A percentile compares a stretch with the other conserved stretches of the same genome.
Evolutionary conservation across 2,329 filamentous ascomycete species (phyloP).

Genomic region (Venturia oleaginea): DNA sequence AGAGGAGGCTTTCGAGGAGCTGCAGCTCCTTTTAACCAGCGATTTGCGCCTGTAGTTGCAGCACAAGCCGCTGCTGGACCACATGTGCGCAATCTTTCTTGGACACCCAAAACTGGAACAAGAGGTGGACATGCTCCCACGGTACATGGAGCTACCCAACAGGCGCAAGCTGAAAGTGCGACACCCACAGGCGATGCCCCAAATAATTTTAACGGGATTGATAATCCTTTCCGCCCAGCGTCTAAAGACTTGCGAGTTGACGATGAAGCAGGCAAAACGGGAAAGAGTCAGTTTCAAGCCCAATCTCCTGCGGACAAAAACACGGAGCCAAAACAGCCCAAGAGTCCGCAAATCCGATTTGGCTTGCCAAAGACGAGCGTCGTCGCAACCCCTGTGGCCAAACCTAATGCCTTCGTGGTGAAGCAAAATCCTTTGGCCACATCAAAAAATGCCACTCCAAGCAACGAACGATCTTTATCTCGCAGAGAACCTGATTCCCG

Average conservation of each 20-base stretch:
- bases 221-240: slow-evolving; percentile 50
- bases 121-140: slow-evolving; percentile 40
- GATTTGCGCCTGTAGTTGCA: slow-evolving; percentile 34
- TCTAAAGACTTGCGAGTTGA: slow-evolving; percentile 58
- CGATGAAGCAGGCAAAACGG: slow-evolving; percentile 47
- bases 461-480: not conserved
- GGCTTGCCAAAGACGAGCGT: slow-evolving; percentile 10
- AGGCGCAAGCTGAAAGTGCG: slow-evolving; percentile 20
- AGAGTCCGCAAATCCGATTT: slow-evolving; percentile 9
- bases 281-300: slow-evolving; percentile 22
- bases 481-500: slow-evolving; percentile 4
- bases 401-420: slow-evolving; percentile 7
- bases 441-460: not conserved
- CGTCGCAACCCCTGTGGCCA: slow-evolving; percentile 9
- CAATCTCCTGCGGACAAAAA: not conserved
- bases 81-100: slow-evolving; percentile 61
- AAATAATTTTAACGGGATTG: slow-evolving; percentile 19
- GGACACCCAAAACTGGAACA: slow-evolving; percentile 52
- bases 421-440: slow-evolving; percentile 10
- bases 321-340: not conserved
- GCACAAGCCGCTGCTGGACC: slow-evolving; percentile 41
- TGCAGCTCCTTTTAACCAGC: slow-evolving; percentile 4
- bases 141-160: slow-evolving; percentile 16
- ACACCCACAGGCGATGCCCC: slow-evolving; percentile 38
- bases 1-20: slow-evolving; percentile 6